Conservation (phyloP, 1,139 yeast species). For the Sugiyamaella grinbergsii region DNA sequence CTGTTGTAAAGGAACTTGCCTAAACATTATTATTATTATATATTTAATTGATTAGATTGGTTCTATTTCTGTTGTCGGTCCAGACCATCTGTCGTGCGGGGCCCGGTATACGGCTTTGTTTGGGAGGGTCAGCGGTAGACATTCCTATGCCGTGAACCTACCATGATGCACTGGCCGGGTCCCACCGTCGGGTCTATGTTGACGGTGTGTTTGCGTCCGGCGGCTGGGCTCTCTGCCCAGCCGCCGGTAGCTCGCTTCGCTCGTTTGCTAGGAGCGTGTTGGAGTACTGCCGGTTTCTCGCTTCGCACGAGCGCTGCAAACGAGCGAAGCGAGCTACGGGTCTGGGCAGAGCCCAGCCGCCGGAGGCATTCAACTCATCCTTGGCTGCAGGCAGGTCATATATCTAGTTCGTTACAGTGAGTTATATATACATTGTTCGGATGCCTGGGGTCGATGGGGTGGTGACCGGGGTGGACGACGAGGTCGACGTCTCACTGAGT, state of each 20-base stretch:
- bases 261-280: too few relatives aligned
- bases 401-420: not conserved
- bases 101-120: not conserved
- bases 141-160: not conserved
- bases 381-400: not conserved
- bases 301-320: too few relatives aligned
- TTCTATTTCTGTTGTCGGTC: not conserved
- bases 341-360: constrained; percentile 6
- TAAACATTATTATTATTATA: constrained; percentile 12
- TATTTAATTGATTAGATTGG: constrained; percentile 3
- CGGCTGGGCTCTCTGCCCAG: constrained; percentile 6
- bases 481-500: constrained; percentile 7
- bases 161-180: not conserved
- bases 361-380: too few relatives aligned
- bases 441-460: constrained; percentile 13
- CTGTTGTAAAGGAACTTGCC: constrained; percentile 50
- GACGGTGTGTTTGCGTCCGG: too few relatives aligned
- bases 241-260: constrained; percentile 2
- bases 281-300: too few relatives aligned
- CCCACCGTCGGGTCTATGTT: not conserved
- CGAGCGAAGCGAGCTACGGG: constrained; percentile 4
- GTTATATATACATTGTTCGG: constrained; percentile 18
- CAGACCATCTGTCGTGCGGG: not conserved
- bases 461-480: constrained; percentile 15
- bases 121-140: not conserved